A percentile compares a stretch with the other conserved stretches of the same genome.
phyloP scores from a whole-genome alignment of 2,329 filamentous ascomycete genomes.

The Colletotrichum sublineola region DNA sequence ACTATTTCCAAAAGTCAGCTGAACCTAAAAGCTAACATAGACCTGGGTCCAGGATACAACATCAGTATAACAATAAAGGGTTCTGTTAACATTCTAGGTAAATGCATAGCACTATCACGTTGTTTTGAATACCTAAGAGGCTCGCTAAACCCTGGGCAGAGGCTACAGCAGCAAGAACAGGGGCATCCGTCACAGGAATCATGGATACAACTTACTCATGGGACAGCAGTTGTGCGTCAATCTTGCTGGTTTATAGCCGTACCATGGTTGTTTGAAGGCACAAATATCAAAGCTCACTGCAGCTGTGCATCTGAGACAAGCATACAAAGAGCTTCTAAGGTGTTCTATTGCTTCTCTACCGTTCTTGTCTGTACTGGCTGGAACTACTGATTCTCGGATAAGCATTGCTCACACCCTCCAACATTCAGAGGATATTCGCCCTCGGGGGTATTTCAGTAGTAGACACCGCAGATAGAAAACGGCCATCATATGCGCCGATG shows the following conservation, averaged over 20 bases:
- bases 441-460: background rate
- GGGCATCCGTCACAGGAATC: background rate
- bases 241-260: no score
- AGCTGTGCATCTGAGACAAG: background rate
- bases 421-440: background rate
- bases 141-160: background rate
- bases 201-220: background rate
- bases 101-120: slow-evolving; percentile 16
- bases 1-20: background rate
- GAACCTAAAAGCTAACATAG: background rate
- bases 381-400: no score
- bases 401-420: background rate
- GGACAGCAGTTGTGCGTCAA: background rate
- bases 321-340: background rate
- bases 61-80: background rate
- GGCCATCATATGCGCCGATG: slow-evolving; percentile 10
- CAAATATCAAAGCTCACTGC: no score
- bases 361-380: no score
- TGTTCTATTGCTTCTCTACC: background rate
- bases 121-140: background rate
- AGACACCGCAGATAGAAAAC: slow-evolving; percentile 1
- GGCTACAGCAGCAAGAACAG: background rate
- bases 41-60: background rate
- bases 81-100: slow-evolving; percentile 30
- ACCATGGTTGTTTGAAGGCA: background rate